Base-by-base conservation (phyloP, 306 rosid species). In the Ormosia emarginata region DNA sequence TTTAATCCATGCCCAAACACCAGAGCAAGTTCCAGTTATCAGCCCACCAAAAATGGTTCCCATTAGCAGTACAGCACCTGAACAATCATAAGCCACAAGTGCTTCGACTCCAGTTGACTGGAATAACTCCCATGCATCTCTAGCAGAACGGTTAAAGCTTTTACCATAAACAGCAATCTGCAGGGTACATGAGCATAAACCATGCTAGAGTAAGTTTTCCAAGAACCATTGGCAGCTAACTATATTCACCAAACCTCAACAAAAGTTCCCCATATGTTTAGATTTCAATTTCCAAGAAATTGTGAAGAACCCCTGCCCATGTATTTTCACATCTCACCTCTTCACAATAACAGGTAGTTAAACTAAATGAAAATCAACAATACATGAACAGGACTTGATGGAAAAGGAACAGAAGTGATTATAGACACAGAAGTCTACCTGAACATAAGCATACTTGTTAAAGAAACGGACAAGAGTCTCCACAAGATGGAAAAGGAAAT, bases 121-220 rank as follows among this genome's bases (percentile, higher is more conserved):
- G 81, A 95, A 93, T 71, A 95, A 83, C 85, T 95, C 99, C 99
- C 99, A 95, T 1, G 99, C 99, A 88, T 95, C 99, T 91, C 98
- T 93, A 0, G 98, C 99, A 61, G 99, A 93, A 75, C 52, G 96
- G 84, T 95, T 95, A 82, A 95, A 95, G 84, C 92, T 86, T 90
- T 95, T 93, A 8, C 99, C 99, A 84, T 88, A 88, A 81, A 95
- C 96, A 72, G 93, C 99, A 57, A 95, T 95, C 98, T 95, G 93
- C 40, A 81, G 50, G 36, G 50, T 67, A 82, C 53, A 64, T 0
- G 36, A 75, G 14, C 69, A 82, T 68, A 64, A 72, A 52, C 71
- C 80, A 64, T 29, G 46, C 65, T 7, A 65, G 6, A 46, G 36
- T 81, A 10, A 81, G 58, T 72, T 77, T 47, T 78, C 29, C 10